Evolutionary conservation across 441 rosid genomes (phyloP), one percentile per base, ranked within the genome.

Genomic region (Geranium incanum): DNA sequence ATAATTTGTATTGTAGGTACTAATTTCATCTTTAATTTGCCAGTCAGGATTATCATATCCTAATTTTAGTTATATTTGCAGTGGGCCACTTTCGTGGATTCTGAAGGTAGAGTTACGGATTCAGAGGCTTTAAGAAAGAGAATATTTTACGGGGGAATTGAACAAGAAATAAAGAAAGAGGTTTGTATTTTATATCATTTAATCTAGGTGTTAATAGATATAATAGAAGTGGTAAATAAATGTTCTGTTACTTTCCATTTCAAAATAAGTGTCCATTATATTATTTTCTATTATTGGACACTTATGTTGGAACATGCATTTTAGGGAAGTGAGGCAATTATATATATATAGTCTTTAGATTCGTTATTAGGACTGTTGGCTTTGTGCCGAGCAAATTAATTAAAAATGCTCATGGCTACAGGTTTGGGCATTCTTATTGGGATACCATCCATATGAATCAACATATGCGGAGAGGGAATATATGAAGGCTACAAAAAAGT

Each of bases 71-170:
- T 70, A 59, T 72, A 36, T 68, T 77, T 78, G 74, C 84, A 95
- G 99, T 89, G 94, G 93, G 81, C 84, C 66, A 85, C 87, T 50
- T 89, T 89, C 84, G 76, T 93, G 89, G 97, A 91, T 81, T 85
- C 86, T 72, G 97, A 93, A 82, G 97, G 98, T 71, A 88, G 96
- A 72, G 84, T 93, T 66, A 72, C 82, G 72, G 92, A 89, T 82
- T 72, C 96, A 68, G 77, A 84, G 78, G 90, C 89, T 65, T 83
- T 91, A 68, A 84, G 87, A 76, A 86, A 84, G 80, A 91, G 97
- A 85, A 84, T 95, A 74, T 93, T 93, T 83, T 93, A 91, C 78
- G 99, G 99, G 72, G 99, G 98, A 82, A 83, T 89, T 78, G 97
- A 91, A 68, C 91, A 84, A 79, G 60, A 77, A 71, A 74, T 89